Evolutionary conservation across 441 rosid species (phyloP).

Genomic region (Eruca vesicaria): DNA sequence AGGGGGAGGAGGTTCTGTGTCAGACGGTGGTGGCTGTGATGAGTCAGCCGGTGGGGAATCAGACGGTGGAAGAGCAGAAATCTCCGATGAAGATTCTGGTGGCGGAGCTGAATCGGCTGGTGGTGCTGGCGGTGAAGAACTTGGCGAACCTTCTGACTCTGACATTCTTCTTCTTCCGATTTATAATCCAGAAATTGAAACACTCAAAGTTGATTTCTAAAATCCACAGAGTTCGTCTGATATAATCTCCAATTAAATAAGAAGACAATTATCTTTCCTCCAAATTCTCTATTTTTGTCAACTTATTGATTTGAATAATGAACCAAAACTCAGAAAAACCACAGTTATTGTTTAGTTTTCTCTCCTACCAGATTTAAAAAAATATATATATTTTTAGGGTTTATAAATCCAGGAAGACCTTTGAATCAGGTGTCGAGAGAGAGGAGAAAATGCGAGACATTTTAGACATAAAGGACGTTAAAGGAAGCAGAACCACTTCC

Average conservation of each 20-base stretch:
- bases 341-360: neutral
- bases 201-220: neutral
- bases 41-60: constrained; percentile 7
- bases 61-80: constrained; percentile 15
- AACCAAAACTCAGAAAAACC: neutral
- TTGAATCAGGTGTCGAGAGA: constrained; percentile 12
- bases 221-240: neutral
- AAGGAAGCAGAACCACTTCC: neutral
- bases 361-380: neutral
- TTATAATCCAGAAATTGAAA: neutral
- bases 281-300: neutral
- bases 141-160: constrained; percentile 35
- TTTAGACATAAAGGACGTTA: constrained; percentile 6
- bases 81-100: neutral
- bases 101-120: constrained; percentile 23
- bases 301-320: neutral
- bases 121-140: constrained; percentile 36
- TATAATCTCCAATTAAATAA: no score
- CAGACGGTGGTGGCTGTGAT: constrained; percentile 13
- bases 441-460: constrained; percentile 17
- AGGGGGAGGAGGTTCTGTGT: constrained; percentile 22
- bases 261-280: neutral
- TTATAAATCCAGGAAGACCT: neutral
- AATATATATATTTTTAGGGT: neutral
- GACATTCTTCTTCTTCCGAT: constrained; percentile 31